Evolutionary conservation across 306 rosid species (phyloP), one percentile per base, ranked within the genome.

Genomic region (Casuarina glauca): DNA sequence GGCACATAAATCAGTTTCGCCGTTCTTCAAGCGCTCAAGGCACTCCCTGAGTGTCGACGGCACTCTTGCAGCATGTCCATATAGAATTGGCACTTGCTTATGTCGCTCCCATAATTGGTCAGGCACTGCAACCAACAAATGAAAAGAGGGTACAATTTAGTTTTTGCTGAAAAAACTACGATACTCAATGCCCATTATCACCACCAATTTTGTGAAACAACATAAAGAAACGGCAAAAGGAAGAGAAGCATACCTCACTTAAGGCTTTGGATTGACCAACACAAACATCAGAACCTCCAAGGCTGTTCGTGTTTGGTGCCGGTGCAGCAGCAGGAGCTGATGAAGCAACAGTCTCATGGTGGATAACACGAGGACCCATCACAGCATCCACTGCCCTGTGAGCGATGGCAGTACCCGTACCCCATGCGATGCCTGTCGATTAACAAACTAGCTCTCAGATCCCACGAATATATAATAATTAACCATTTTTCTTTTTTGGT

Each of bases 21-120:
- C 51, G 52, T 41, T 11, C 4, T 63, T 74, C 72, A 79, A 48
- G 74, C 78, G 43, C 16, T 45, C 68, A 74, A 60, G 19, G 75
- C n/a, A 39, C n/a, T 4, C 36, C 50, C 79, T 1, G 49, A 20
- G 70, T 26, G 43, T 53, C 57, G 49, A 17, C 54, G 70, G 70
- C 79, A 82, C 15, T 82, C 75, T 10, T 44, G 71, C 74, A 73
- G 75, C 82, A 77, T 82, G 62, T 82, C 82, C 82, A 77, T 82
- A 72, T 82, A 73, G 62, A 77, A 72, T 60, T 82, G 81, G 54
- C 82, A 82, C 85, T 82, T 77, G 78, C 85, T 73, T 58, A 82
- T 82, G 68, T 82, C 85, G 20, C 75, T 72, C 19, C 75, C 82
- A 2, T 43, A 77, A 45, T 20, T 66, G 78, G 67, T 72, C 63